Percentiles rank a stretch among this genome's conserved stretches.
These are phyloP conservation scores for Colletotrichum spaethianum DNA, from an alignment of 2,329 filamentous ascomycete genomes.

Conservation along the genomic window DNA sequence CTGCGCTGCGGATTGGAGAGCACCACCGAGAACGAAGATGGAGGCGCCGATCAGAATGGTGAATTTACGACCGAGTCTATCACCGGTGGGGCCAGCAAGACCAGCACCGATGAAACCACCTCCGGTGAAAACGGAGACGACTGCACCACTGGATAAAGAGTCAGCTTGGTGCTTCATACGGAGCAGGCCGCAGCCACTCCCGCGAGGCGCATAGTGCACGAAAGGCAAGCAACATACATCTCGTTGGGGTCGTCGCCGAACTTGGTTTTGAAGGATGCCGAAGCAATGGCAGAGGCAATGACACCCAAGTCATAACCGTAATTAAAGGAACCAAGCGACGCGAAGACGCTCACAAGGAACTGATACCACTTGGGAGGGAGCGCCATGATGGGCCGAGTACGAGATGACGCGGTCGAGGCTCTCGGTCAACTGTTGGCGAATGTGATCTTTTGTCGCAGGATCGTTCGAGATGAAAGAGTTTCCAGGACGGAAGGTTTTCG, in stretches of 20 bases:
- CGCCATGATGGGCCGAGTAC: conserved; percentile 50
- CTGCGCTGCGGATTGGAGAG: conserved; percentile 78
- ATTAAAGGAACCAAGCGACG: conserved; percentile 68
- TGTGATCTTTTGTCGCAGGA: neutral
- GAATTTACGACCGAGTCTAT: conserved; percentile 76
- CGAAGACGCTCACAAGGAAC: conserved; percentile 68
- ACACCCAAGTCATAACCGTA: conserved; percentile 71
- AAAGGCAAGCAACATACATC: conserved; percentile 48
- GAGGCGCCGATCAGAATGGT: conserved; percentile 81
- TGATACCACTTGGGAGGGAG: conserved; percentile 63
- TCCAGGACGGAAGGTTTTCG: neutral
- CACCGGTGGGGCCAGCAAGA: conserved; percentile 74
- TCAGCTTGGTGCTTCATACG: neutral
- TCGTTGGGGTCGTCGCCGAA: conserved; percentile 56
- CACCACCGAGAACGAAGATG: conserved; percentile 80
- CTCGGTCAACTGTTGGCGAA: neutral
- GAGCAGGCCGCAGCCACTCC: too few species aligned
- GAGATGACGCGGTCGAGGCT: conserved; percentile 6
- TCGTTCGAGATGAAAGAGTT: neutral
- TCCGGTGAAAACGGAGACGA: conserved; percentile 85
- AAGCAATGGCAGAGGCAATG: conserved; percentile 67
- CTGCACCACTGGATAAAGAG: conserved; percentile 67
- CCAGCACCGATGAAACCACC: conserved; percentile 80
- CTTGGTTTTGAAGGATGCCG: conserved; percentile 56
- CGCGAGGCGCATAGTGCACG: neutral